These are phyloP conservation scores for Neonectria neomacrospora DNA, from an alignment of 2,329 filamentous ascomycete genomes.

Conservation along the genomic window DNA sequence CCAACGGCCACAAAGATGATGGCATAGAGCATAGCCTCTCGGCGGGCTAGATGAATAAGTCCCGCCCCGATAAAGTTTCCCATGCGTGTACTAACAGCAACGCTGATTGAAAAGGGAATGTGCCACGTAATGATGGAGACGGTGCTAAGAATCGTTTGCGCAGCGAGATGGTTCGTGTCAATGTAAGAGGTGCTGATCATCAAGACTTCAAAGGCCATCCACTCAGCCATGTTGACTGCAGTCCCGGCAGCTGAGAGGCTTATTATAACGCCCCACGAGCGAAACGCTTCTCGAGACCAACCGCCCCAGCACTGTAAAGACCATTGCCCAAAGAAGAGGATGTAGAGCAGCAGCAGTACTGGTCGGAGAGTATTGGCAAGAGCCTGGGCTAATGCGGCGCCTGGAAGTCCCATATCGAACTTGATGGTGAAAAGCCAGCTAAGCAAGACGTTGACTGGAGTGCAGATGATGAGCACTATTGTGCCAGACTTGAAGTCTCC, in stretches of 20 bases:
- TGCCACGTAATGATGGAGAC: slow-evolving; percentile 56
- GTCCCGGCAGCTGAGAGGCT: slow-evolving; percentile 53
- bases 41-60: slow-evolving; percentile 45
- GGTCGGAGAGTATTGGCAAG: slow-evolving; percentile 61
- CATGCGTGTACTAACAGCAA: slow-evolving; percentile 56
- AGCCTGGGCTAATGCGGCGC: slow-evolving; percentile 63
- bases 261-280: slow-evolving; percentile 54
- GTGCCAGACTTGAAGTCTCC: slow-evolving; percentile 63
- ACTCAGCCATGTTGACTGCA: slow-evolving; percentile 55
- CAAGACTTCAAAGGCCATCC: slow-evolving; percentile 56
- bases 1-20: slow-evolving; percentile 49
- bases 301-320: slow-evolving; percentile 51
- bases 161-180: slow-evolving; percentile 55
- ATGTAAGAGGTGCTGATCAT: slow-evolving; percentile 58
- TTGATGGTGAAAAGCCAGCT: slow-evolving; percentile 61
- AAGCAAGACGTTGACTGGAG: slow-evolving; percentile 59
- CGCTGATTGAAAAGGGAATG: slow-evolving; percentile 55
- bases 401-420: slow-evolving; percentile 58
- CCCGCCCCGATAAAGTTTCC: slow-evolving; percentile 56
- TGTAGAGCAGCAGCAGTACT: slow-evolving; percentile 58
- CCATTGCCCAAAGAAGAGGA: slow-evolving; percentile 53
- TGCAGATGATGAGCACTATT: slow-evolving; percentile 58
- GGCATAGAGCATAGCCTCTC: slow-evolving; percentile 48
- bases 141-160: slow-evolving; percentile 55
- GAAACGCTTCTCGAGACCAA: slow-evolving; percentile 50